phyloP scores from a whole-genome alignment of 345 rosid species.

The Dipteronia dyeriana region DNA sequence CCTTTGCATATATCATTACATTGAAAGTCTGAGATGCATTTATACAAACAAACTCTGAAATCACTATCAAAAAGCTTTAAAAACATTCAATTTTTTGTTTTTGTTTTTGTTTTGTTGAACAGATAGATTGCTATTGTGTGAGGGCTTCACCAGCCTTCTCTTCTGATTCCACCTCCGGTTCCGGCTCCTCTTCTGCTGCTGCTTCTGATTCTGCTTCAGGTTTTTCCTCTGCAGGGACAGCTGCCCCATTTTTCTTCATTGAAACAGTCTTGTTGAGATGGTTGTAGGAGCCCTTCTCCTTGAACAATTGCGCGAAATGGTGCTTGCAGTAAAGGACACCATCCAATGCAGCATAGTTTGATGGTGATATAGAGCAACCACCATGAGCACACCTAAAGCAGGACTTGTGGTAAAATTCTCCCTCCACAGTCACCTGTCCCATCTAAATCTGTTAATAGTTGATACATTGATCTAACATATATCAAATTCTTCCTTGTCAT shows the following conservation, averaged over 20 bases:
- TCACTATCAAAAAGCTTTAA: neutral
- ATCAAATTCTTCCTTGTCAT: too few species aligned
- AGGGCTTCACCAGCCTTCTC: neutral
- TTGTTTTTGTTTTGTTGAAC: too few species aligned
- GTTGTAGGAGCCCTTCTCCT: slow-evolving; percentile 50
- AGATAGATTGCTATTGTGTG: neutral
- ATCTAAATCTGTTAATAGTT: neutral
- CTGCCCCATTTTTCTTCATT: slow-evolving; percentile 19
- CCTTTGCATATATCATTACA: too few species aligned
- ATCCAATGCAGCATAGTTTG: slow-evolving; percentile 54
- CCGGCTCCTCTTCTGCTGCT: neutral
- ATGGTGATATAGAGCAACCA: slow-evolving; percentile 46
- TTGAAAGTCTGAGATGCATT: too few species aligned
- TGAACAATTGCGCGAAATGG: slow-evolving; percentile 56
- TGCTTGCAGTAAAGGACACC: slow-evolving; percentile 54
- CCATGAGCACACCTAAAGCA: slow-evolving; percentile 64
- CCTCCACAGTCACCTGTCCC: slow-evolving; percentile 49
- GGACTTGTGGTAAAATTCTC: slow-evolving; percentile 49
- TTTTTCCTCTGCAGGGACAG: neutral
- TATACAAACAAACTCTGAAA: neutral
- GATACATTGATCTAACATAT: too few species aligned
- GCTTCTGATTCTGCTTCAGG: slow-evolving; percentile 19
- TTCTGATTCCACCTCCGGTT: slow-evolving; percentile 17
- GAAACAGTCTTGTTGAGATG: slow-evolving; percentile 38
- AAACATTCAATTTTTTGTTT: neutral